Evolutionary conservation across 192 early-diverging fungal genomes (phyloP).

Genomic region (Entomortierella parvispora): DNA sequence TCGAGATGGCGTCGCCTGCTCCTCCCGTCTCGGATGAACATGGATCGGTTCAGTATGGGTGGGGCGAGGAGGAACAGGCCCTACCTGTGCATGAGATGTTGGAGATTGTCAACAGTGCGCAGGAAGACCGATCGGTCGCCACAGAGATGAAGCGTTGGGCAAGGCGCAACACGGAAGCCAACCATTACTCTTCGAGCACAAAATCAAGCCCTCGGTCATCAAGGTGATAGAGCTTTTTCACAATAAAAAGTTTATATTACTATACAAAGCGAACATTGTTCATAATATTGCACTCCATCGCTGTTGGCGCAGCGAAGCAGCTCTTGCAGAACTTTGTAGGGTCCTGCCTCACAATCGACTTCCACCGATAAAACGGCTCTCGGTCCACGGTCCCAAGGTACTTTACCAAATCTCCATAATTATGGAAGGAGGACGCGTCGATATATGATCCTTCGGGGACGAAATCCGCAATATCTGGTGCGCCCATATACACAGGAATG

Average conservation of each 20-base stretch:
- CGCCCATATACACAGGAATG: slow-evolving; percentile 24
- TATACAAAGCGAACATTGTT: slow-evolving; percentile 10
- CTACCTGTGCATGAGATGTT: slow-evolving; percentile 34
- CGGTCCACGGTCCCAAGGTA: slow-evolving; percentile 6
- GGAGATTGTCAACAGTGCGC: slow-evolving; percentile 15
- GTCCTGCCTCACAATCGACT: slow-evolving; percentile 6
- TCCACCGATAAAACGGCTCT: slow-evolving; percentile 9
- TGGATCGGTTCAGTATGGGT: slow-evolving; percentile 4
- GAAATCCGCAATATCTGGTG: slow-evolving; percentile 15
- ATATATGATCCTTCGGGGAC: slow-evolving; percentile 25
- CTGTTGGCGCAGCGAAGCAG: slow-evolving; percentile 13
- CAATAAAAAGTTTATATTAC: too few species aligned
- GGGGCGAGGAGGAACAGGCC: slow-evolving; percentile 37
- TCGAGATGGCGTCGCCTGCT: not conserved
- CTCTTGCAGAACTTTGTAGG: slow-evolving; percentile 17
- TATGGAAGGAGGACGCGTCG: slow-evolving; percentile 9
- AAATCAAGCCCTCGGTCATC: too few species aligned
- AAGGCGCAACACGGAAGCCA: slow-evolving; percentile 1
- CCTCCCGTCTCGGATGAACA: not conserved
- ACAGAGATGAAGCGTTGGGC: slow-evolving; percentile 18
- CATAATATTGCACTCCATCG: not conserved
- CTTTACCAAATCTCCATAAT: slow-evolving; percentile 6
- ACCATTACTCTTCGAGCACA: not conserved
- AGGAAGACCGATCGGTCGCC: slow-evolving; percentile 3
- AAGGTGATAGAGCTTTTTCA: too few species aligned